A percentile compares a stretch with the other conserved stretches of the same genome.
Conservation (phyloP, 345 rosid species). For the Hirschfeldia incana region DNA sequence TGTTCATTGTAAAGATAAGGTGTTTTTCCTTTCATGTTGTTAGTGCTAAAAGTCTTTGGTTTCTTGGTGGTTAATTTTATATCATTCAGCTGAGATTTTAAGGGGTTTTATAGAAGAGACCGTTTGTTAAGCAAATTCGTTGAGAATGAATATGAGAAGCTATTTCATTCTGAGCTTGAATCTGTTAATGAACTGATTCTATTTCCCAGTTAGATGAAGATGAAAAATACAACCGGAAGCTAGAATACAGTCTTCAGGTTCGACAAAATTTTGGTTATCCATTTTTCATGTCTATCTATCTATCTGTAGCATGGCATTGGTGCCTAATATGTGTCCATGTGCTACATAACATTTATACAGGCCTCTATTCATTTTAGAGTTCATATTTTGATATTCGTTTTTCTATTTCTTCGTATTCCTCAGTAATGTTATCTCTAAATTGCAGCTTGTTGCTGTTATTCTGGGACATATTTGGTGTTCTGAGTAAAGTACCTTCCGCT, state of each 20-base stretch:
- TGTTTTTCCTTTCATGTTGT: not conserved
- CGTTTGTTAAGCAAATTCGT: slow-evolving; percentile 88
- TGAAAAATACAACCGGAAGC: slow-evolving; percentile 74
- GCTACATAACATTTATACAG: not conserved
- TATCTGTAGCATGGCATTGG: not conserved
- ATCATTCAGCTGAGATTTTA: slow-evolving; percentile 69
- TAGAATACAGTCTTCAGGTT: slow-evolving; percentile 98
- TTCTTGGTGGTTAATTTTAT: slow-evolving; percentile 8
- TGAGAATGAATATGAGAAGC: slow-evolving; percentile 94
- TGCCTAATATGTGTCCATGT: not conserved
- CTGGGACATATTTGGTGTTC: slow-evolving; percentile 96
- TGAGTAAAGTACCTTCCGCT: slow-evolving; percentile 60
- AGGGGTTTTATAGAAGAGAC: slow-evolving; percentile 93
- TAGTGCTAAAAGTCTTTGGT: slow-evolving; percentile 12
- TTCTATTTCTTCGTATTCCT: not conserved
- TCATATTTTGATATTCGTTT: not conserved
- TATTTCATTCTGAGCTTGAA: slow-evolving; percentile 24
- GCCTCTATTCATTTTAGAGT: not conserved
- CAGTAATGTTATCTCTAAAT: slow-evolving; percentile 13
- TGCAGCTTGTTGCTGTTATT: slow-evolving; percentile 84
- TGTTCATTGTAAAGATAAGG: slow-evolving; percentile 5
- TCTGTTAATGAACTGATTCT: slow-evolving; percentile 17
- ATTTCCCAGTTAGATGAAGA: slow-evolving; percentile 81
- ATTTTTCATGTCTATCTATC: not conserved
- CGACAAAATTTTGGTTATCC: slow-evolving; percentile 18